Conservation (phyloP, 2,329 filamentous ascomycete species). For the Beauveria caledonica region DNA sequence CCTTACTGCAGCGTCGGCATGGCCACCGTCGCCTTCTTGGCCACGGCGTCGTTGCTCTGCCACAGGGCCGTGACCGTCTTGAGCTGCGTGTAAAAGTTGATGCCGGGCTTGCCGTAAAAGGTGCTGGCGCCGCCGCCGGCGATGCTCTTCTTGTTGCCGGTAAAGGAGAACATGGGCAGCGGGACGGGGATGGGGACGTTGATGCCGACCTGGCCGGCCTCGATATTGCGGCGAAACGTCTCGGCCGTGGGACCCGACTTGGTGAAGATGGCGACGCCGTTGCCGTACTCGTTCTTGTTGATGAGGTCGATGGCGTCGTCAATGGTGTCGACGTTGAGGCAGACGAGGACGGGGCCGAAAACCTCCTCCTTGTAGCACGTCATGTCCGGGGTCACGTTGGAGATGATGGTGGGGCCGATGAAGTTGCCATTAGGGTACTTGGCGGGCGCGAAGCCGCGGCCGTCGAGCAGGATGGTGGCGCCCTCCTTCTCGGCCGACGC, state of each 20-base stretch:
- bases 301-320: conserved; percentile 75
- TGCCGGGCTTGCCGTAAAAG: conserved; percentile 88
- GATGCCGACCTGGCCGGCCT: conserved; percentile 79
- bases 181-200: conserved; percentile 73
- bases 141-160: conserved; percentile 78
- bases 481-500: conserved; percentile 71
- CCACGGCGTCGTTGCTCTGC: conserved; percentile 76
- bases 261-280: conserved; percentile 81
- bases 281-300: conserved; percentile 81
- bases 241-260: conserved; percentile 68
- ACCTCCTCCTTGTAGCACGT: conserved; percentile 80
- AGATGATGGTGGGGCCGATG: conserved; percentile 75
- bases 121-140: conserved; percentile 88
- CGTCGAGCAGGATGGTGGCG: conserved; percentile 74
- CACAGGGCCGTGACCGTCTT: conserved; percentile 97
- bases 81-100: conserved; percentile 93
- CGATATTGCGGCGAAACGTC: conserved; percentile 70
- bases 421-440: conserved; percentile 85
- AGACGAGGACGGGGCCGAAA: conserved; percentile 77
- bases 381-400: conserved; percentile 73
- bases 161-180: conserved; percentile 64
- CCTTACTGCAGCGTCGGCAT: conserved; percentile 59
- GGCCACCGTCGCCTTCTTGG: conserved; percentile 74
- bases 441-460: conserved; percentile 61
- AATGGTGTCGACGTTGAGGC: conserved; percentile 67